Evolutionary conservation across 1,284 basidiomycete genomes (phyloP).

Genomic region (Polyporus tsugae): DNA sequence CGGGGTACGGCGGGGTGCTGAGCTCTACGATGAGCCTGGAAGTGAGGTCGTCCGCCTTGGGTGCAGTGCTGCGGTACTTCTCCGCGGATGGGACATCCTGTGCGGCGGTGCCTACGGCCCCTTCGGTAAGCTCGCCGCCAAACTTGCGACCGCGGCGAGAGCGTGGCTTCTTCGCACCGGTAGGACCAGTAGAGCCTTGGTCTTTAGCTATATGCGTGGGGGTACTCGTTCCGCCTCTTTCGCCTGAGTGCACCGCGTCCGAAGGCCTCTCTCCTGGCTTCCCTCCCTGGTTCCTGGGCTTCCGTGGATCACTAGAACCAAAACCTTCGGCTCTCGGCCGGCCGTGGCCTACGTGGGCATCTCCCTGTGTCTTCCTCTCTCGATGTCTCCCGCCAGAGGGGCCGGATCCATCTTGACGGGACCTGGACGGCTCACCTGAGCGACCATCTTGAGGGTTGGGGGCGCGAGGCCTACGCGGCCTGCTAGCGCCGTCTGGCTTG

Average conservation of each 20-base stretch:
- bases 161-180: constrained; percentile 11
- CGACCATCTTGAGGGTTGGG: constrained; percentile 12
- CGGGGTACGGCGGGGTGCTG: constrained; percentile 72
- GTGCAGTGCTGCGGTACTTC: constrained; percentile 31
- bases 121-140: constrained; percentile 28
- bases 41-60: constrained; percentile 65
- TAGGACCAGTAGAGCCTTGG: background rate
- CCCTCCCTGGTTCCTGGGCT: constrained; percentile 2
- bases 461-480: constrained; percentile 32
- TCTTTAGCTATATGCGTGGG: background rate
- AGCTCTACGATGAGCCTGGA: constrained; percentile 71
- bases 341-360: constrained; percentile 6
- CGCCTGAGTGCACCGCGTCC: constrained; percentile 2
- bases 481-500: constrained; percentile 26
- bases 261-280: constrained; percentile 5
- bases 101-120: constrained; percentile 3
- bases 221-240: background rate
- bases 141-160: constrained; percentile 28
- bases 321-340: background rate
- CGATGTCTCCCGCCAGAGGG: constrained; percentile 6
- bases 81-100: constrained; percentile 23
- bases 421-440: constrained; percentile 26
- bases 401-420: constrained; percentile 11
- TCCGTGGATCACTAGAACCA: constrained; percentile 10
- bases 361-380: constrained; percentile 8